A percentile compares a stretch with the other conserved stretches of the same genome.
phyloP scores from a whole-genome alignment of 371 early-diverging fungal species.

The Mucor indicus region DNA sequence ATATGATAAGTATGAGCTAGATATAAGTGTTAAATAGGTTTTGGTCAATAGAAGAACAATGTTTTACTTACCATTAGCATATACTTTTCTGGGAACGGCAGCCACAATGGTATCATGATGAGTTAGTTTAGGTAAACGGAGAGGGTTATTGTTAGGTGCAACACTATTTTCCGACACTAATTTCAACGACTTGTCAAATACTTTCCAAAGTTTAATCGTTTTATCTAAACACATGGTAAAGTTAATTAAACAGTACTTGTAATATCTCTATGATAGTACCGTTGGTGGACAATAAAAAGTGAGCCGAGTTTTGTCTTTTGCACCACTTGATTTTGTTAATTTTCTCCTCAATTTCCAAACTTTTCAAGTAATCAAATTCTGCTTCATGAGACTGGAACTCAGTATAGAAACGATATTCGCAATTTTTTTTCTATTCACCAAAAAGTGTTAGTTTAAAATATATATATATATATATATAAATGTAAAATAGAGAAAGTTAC shows the following conservation, averaged over 20 bases:
- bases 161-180: constrained; percentile 66
- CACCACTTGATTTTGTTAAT: constrained; percentile 94
- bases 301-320: constrained; percentile 78
- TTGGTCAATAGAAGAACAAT: neutral
- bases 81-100: constrained; percentile 79
- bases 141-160: neutral
- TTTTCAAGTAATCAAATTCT: constrained; percentile 96
- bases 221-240: constrained; percentile 60
- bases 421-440: constrained; percentile 84
- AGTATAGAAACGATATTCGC: constrained; percentile 91
- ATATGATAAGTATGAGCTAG: constrained; percentile 92
- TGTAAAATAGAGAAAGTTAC: neutral
- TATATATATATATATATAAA: neutral
- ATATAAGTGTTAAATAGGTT: neutral
- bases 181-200: constrained; percentile 83
- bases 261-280: no score
- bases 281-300: constrained; percentile 89
- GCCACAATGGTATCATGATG: constrained; percentile 85
- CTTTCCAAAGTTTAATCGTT: constrained; percentile 93
- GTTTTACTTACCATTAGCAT: constrained; percentile 59
- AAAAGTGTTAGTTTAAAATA: neutral
- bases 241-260: neutral
- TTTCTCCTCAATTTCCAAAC: constrained; percentile 94
- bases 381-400: constrained; percentile 96
- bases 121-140: constrained; percentile 67